Percentiles rank a stretch among this genome's conserved stretches.
These are phyloP conservation scores for Pisolithus tinctorius DNA, from an alignment of 768 basidiomycete species.

Conservation along the genomic window DNA sequence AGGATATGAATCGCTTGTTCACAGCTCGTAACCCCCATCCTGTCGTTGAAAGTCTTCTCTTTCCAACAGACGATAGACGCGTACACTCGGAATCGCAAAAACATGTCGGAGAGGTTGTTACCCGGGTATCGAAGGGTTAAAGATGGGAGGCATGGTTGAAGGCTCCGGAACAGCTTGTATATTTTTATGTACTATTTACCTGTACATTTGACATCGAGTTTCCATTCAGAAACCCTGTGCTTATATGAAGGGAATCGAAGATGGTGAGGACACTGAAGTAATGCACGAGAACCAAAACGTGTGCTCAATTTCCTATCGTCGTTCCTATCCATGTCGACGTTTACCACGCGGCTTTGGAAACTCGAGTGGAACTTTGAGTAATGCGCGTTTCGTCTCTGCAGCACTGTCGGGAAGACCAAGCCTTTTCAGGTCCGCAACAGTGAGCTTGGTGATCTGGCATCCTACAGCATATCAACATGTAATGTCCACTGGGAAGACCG, in stretches of 20 bases:
- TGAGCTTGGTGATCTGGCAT: slow-evolving; percentile 59
- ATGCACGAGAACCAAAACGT: not conserved
- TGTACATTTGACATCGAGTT: too few species aligned
- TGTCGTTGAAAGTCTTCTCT: slow-evolving; percentile 49
- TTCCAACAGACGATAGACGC: slow-evolving; percentile 50
- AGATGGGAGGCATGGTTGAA: too few species aligned
- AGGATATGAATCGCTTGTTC: slow-evolving; percentile 20
- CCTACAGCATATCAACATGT: slow-evolving; percentile 34
- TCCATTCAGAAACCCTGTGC: too few species aligned
- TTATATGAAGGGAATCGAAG: too few species aligned
- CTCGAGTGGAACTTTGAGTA: slow-evolving; percentile 66
- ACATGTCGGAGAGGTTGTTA: too few species aligned
- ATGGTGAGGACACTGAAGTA: not conserved
- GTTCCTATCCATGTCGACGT: slow-evolving; percentile 19
- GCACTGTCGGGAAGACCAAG: slow-evolving; percentile 61
- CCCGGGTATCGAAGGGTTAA: too few species aligned
- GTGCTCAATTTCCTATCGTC: not conserved
- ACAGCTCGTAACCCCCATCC: slow-evolving; percentile 39
- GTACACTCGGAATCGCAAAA: slow-evolving; percentile 44
- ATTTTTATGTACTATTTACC: too few species aligned
- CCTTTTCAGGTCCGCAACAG: slow-evolving; percentile 56
- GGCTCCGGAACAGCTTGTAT: too few species aligned
- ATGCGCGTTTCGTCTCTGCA: slow-evolving; percentile 61
- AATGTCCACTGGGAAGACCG: not conserved
- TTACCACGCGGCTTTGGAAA: slow-evolving; percentile 63